Evolutionary conservation across 1,139 yeast species (phyloP).

Genomic region (Yamadazyma dendronema): DNA sequence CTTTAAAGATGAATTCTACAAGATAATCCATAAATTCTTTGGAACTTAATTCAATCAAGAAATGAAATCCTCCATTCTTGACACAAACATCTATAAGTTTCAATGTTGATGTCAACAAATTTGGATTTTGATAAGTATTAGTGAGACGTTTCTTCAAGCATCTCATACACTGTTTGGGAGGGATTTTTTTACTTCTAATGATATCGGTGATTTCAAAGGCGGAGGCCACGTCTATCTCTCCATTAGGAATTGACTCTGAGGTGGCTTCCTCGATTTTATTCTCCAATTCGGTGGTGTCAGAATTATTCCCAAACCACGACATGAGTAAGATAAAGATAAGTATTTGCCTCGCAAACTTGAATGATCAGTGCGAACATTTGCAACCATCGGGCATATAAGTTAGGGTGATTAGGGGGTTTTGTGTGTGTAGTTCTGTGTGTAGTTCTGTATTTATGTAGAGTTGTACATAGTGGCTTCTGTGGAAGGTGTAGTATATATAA

Average conservation of each 20-base stretch:
- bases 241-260: conserved; percentile 85
- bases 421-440: no score
- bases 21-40: conserved; percentile 84
- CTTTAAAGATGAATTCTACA: conserved; percentile 42
- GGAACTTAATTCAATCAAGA: conserved; percentile 73
- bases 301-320: conserved; percentile 62
- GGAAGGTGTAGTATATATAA: no score
- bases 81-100: conserved; percentile 82
- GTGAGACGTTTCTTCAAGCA: conserved; percentile 72
- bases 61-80: conserved; percentile 90
- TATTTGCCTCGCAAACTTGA: background rate
- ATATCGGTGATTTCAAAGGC: conserved; percentile 88
- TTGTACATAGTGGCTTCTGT: background rate
- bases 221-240: conserved; percentile 77
- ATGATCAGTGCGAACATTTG: background rate
- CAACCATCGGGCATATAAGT: no score
- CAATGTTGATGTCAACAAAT: conserved; percentile 70
- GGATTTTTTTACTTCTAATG: conserved; percentile 79
- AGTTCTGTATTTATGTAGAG: background rate
- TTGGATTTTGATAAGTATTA: conserved; percentile 64
- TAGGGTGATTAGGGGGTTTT: no score
- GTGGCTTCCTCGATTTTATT: conserved; percentile 75
- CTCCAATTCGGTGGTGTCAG: conserved; percentile 51
- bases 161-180: conserved; percentile 83
- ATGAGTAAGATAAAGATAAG: conserved; percentile 21